Evolutionary conservation across 2,329 filamentous ascomycete genomes (phyloP).

Genomic region (Botryotinia narcissicola): DNA sequence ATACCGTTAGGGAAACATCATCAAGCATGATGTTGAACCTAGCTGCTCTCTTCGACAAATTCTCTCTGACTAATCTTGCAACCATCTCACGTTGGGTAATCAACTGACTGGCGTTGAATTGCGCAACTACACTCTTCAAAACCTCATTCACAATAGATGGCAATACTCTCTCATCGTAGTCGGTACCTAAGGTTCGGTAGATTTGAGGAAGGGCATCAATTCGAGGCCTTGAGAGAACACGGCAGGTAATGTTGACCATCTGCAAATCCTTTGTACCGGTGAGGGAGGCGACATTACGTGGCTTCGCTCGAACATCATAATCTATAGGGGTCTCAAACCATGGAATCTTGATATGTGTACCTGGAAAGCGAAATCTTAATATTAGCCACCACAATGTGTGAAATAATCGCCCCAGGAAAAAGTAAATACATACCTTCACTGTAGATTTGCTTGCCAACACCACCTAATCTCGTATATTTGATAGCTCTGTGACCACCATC

Average conservation of each 20-base stretch:
- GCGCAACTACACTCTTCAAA: constrained; percentile 95
- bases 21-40: constrained; percentile 97
- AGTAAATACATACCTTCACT: constrained; percentile 65
- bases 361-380: constrained; percentile 44
- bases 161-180: constrained; percentile 95
- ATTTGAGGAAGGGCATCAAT: constrained; percentile 91
- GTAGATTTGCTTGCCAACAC: constrained; percentile 96
- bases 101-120: constrained; percentile 97
- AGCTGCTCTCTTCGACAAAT: constrained; percentile 84
- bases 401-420: neutral
- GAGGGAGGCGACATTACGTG: constrained; percentile 91
- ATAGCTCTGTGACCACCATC: constrained; percentile 98
- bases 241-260: constrained; percentile 99
- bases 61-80: constrained; percentile 85
- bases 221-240: constrained; percentile 90
- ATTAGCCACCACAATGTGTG: constrained; percentile 23
- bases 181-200: constrained; percentile 89
- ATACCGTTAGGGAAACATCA: constrained; percentile 92
- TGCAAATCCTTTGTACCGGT: constrained; percentile 99
- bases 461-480: constrained; percentile 91
- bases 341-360: constrained; percentile 89
- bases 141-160: constrained; percentile 99
- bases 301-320: constrained; percentile 97
- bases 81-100: constrained; percentile 99
- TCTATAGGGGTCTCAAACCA: constrained; percentile 97